phyloP scores from a whole-genome alignment of 768 basidiomycete genomes.

The Leccinum variicolor region DNA sequence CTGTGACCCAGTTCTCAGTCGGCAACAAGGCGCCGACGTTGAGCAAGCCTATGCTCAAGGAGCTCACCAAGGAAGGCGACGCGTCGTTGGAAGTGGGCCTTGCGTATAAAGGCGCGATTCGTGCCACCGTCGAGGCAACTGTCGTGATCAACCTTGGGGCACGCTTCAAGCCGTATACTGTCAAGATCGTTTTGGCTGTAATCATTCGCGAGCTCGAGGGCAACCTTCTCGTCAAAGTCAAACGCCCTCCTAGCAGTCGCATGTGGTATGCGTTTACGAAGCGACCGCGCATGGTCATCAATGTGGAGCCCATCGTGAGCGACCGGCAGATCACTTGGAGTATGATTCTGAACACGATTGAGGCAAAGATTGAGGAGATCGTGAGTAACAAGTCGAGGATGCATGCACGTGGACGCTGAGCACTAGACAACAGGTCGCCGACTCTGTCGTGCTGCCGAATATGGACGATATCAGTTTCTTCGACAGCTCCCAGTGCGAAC shows the following conservation, averaged over 20 bases:
- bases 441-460: slow-evolving; percentile 93
- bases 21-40: slow-evolving; percentile 82
- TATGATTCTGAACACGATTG: slow-evolving; percentile 88
- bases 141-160: slow-evolving; percentile 83
- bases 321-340: slow-evolving; percentile 93
- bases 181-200: slow-evolving; percentile 86
- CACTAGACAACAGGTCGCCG: slow-evolving; percentile 74
- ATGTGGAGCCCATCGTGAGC: slow-evolving; percentile 92
- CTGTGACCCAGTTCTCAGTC: slow-evolving; percentile 86
- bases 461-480: slow-evolving; percentile 99
- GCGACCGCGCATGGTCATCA: slow-evolving; percentile 81
- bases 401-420: slow-evolving; percentile 65
- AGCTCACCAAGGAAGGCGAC: slow-evolving; percentile 91
- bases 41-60: slow-evolving; percentile 97
- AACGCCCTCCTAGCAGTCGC: slow-evolving; percentile 92
- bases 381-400: slow-evolving; percentile 42
- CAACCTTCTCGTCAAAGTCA: slow-evolving; percentile 84
- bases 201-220: slow-evolving; percentile 90
- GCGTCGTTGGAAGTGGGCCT: slow-evolving; percentile 86
- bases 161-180: slow-evolving; percentile 83
- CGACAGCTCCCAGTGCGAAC: slow-evolving; percentile 59
- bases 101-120: slow-evolving; percentile 80
- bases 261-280: slow-evolving; percentile 94
- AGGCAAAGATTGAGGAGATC: slow-evolving; percentile 82
- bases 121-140: slow-evolving; percentile 87